phyloP scores from a whole-genome alignment of 371 early-diverging fungal genomes.

The Aphelidium insulamus region DNA sequence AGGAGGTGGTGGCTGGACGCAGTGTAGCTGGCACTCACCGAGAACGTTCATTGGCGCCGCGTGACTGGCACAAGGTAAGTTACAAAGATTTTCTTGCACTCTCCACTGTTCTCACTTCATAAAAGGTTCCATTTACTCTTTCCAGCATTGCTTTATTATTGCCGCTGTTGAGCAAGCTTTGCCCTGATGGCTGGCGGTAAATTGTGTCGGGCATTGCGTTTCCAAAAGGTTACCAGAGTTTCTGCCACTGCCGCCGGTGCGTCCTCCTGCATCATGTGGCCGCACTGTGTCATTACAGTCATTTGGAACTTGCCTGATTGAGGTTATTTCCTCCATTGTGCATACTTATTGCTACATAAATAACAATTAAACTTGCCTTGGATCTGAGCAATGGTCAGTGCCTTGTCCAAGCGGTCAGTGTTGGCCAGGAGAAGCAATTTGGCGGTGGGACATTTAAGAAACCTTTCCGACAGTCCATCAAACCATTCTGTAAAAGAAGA shows the following conservation, averaged over 20 bases:
- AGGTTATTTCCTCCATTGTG: too few relatives aligned
- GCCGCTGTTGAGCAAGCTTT: background rate
- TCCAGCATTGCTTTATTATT: too few relatives aligned
- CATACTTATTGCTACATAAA: too few relatives aligned
- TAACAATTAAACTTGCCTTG: too few relatives aligned
- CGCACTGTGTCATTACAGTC: conserved; percentile 14
- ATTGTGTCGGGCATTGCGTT: conserved; percentile 7
- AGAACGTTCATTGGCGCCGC: too few relatives aligned
- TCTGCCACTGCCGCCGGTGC: conserved; percentile 13
- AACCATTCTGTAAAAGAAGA: conserved; percentile 16
- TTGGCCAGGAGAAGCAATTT: conserved; percentile 20
- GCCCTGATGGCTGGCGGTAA: background rate
- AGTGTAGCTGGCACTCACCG: too few relatives aligned
- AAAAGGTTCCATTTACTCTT: too few relatives aligned
- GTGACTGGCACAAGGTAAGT: too few relatives aligned
- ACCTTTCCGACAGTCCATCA: conserved; percentile 14
- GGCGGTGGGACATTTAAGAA: conserved; percentile 11
- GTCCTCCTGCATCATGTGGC: conserved; percentile 25
- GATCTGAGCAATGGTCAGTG: conserved; percentile 27
- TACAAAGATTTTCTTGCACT: too few relatives aligned
- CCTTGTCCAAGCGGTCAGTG: conserved; percentile 23
- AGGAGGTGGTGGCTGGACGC: too few relatives aligned
- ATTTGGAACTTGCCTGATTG: too few relatives aligned
- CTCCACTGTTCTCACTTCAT: too few relatives aligned
- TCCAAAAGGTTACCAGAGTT: conserved; percentile 13